Evolutionary conservation across 2,329 filamentous ascomycete genomes (phyloP).

Genomic region (Exophiala sp.): DNA sequence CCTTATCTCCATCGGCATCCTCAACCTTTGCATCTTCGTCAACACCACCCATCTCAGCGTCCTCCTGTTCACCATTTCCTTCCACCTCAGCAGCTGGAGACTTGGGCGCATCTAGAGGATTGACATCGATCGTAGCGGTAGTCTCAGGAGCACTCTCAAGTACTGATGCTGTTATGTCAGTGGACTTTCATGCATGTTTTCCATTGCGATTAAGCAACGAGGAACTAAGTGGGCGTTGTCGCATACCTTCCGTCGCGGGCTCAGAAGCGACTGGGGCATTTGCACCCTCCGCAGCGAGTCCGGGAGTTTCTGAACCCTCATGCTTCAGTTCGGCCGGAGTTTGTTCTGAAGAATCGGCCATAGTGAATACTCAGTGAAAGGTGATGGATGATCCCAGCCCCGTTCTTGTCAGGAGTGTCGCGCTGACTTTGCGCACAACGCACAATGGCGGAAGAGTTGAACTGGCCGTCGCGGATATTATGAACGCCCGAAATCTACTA

Average conservation of each 20-base stretch:
- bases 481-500: neutral
- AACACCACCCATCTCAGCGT: slow-evolving; percentile 77
- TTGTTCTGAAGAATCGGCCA: slow-evolving; percentile 7
- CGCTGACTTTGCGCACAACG: neutral
- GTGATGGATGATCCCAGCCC: neutral
- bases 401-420: neutral
- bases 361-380: neutral
- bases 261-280: slow-evolving; percentile 6
- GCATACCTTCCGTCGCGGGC: slow-evolving; percentile 17
- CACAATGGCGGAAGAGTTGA: neutral
- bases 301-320: slow-evolving; percentile 13
- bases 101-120: slow-evolving; percentile 56
- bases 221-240: neutral
- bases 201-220: neutral
- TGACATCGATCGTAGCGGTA: slow-evolving; percentile 7
- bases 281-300: neutral
- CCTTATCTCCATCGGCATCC: slow-evolving; percentile 38
- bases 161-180: slow-evolving; percentile 9
- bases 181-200: neutral
- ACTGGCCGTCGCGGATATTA: neutral
- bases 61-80: slow-evolving; percentile 54
- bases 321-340: slow-evolving; percentile 16
- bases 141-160: slow-evolving; percentile 10
- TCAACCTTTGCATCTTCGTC: slow-evolving; percentile 43
- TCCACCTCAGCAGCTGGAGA: slow-evolving; percentile 61